Conservation (phyloP, 78 protist genomes). For the Dictyostelium discoideum region DNA sequence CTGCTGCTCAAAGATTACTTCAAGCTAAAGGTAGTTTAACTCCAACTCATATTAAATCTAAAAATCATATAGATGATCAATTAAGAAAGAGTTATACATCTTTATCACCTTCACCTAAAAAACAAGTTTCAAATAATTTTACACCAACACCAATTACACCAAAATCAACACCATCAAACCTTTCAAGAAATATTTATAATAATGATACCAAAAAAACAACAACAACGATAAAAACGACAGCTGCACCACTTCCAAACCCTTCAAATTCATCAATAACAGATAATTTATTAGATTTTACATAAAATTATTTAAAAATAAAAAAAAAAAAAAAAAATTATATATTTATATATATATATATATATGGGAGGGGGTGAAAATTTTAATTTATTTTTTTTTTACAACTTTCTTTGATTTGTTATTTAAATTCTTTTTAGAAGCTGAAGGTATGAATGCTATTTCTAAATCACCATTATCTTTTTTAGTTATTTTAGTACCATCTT, state of each 20-base stretch:
- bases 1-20: slow-evolving; percentile 10
- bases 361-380: no score
- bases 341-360: no score
- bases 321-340: neutral
- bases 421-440: neutral
- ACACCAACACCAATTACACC: neutral
- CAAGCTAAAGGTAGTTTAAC: neutral
- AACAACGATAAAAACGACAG: neutral
- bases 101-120: neutral
- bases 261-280: slow-evolving; percentile 5
- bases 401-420: neutral
- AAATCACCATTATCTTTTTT: slow-evolving; percentile 42
- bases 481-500: slow-evolving; percentile 21
- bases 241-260: neutral
- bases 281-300: slow-evolving; percentile 9
- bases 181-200: neutral
- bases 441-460: slow-evolving; percentile 55
- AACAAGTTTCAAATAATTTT: neutral
- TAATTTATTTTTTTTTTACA: neutral
- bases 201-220: no score
- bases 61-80: neutral
- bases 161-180: neutral
- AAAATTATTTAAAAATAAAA: neutral
- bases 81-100: slow-evolving; percentile 7
- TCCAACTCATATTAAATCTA: neutral